phyloP scores from a whole-genome alignment of 2,329 filamentous ascomycete genomes.

The Monosporascus ibericus region DNA sequence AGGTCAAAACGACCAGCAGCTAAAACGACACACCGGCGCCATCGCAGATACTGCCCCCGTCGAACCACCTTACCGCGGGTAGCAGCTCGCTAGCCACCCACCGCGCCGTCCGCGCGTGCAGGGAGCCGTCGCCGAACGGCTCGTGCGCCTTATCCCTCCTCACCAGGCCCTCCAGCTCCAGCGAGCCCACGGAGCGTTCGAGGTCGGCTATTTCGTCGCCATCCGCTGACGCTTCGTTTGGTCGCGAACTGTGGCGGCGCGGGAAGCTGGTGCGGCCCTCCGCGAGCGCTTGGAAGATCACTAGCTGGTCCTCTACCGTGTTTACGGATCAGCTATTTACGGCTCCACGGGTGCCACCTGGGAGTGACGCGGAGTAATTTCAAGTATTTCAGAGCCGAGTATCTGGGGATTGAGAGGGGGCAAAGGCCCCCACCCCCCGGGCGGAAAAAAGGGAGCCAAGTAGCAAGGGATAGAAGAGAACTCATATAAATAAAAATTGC shows the following conservation, averaged over 20 bases:
- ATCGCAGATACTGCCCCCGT: constrained; percentile 43
- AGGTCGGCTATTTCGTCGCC: constrained; percentile 8
- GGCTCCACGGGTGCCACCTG: too few relatives aligned
- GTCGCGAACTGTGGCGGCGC: constrained; percentile 15
- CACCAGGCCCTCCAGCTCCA: constrained; percentile 4
- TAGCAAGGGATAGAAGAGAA: too few relatives aligned
- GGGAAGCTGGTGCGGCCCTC: constrained; percentile 44
- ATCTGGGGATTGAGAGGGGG: too few relatives aligned
- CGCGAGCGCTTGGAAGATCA: constrained; percentile 54
- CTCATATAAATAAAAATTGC: too few relatives aligned
- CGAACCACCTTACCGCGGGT: constrained; percentile 42
- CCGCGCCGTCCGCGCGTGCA: constrained; percentile 53
- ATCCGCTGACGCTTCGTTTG: constrained; percentile 3
- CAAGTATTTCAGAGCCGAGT: too few relatives aligned
- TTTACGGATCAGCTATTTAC: too few relatives aligned
- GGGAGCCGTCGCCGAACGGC: constrained; percentile 51
- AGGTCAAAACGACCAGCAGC: too few relatives aligned
- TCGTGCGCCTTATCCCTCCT: constrained; percentile 35
- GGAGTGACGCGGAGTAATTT: too few relatives aligned
- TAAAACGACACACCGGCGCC: constrained; percentile 31
- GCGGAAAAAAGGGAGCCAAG: too few relatives aligned
- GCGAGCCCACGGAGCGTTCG: constrained; percentile 15
- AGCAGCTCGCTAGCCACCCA: constrained; percentile 52
- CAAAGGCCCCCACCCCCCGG: too few relatives aligned
- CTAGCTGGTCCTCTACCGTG: constrained; percentile 46